These are phyloP conservation scores for Apiospora koreana DNA, from an alignment of 2,329 filamentous ascomycete species.

Conservation along the genomic window DNA sequence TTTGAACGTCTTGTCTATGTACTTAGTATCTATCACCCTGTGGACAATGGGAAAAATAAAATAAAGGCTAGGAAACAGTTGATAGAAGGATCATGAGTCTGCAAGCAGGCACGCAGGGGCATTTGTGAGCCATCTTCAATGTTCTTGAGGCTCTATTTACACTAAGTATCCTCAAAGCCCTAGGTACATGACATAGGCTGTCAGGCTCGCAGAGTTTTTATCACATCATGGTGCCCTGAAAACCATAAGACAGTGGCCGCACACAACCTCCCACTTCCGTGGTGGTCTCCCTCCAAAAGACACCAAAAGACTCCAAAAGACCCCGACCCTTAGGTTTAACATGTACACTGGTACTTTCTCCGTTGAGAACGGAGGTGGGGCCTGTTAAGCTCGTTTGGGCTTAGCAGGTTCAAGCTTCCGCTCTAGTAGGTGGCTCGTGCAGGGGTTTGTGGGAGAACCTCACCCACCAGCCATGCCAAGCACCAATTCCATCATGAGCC, in stretches of 20 bases:
- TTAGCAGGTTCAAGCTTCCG: background rate
- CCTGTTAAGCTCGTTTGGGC: background rate
- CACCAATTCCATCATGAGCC: background rate
- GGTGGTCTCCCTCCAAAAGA: background rate
- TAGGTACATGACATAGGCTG: background rate
- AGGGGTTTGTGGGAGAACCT: background rate
- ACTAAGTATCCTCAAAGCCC: background rate
- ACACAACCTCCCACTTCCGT: background rate
- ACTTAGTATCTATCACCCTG: background rate
- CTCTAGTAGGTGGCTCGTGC: slow-evolving; percentile 8
- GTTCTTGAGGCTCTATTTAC: background rate
- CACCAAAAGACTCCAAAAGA: too few species aligned
- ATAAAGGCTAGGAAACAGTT: background rate
- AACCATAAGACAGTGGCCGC: background rate
- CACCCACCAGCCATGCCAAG: background rate
- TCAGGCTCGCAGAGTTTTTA: background rate
- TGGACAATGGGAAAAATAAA: background rate
- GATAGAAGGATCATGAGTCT: background rate
- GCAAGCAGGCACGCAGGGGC: background rate
- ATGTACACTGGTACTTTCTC: background rate
- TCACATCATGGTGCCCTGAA: slow-evolving; percentile 2
- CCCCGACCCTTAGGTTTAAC: background rate
- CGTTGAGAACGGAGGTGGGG: slow-evolving; percentile 8
- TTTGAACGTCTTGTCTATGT: background rate
- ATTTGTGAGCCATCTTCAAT: background rate